A percentile compares a stretch with the other conserved stretches of the same genome.
phyloP scores from a whole-genome alignment of 306 rosid species.

The Pyrus pyrifolia region DNA sequence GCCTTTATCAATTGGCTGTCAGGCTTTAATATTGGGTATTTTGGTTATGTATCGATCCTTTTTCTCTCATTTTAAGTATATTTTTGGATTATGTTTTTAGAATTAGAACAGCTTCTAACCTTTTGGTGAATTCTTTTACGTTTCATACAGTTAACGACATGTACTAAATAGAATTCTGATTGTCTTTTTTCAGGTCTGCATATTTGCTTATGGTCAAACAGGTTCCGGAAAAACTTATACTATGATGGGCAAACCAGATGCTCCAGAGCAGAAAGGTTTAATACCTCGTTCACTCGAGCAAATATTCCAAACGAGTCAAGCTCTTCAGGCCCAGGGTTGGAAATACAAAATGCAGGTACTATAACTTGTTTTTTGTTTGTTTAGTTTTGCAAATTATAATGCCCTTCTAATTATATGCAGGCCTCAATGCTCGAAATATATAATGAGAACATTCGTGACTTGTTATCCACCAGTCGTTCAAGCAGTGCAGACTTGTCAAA shows the following conservation, averaged over 20 bases:
- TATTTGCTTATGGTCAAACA: conserved; percentile 96
- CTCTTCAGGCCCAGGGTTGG: conserved; percentile 85
- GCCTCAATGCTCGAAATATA: conserved; percentile 87
- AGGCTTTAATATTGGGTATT: background rate
- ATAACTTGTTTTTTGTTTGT: conserved; percentile 4
- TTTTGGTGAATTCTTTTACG: background rate
- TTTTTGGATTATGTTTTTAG: background rate
- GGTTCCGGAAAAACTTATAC: conserved; percentile 93
- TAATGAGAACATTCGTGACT: conserved; percentile 85
- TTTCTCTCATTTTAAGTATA: background rate
- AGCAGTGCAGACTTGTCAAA: conserved; percentile 39
- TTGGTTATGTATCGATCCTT: background rate
- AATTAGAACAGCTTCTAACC: background rate
- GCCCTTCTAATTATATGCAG: conserved; percentile 24
- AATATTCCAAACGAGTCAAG: conserved; percentile 70
- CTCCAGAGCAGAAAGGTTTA: conserved; percentile 72
- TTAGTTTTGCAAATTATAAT: conserved; percentile 1
- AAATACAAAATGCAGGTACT: conserved; percentile 80
- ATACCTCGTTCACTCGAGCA: conserved; percentile 93
- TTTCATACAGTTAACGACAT: background rate
- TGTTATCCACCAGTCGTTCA: conserved; percentile 56
- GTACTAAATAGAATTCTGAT: conserved; percentile 9
- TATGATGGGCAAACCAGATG: conserved; percentile 89
- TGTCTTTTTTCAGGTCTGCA: conserved; percentile 68
- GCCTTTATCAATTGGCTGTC: background rate